Evolutionary conservation across 2,329 filamentous ascomycete species (phyloP), one percentile per base, ranked within the genome.

Genomic region (Claviceps sorghi): DNA sequence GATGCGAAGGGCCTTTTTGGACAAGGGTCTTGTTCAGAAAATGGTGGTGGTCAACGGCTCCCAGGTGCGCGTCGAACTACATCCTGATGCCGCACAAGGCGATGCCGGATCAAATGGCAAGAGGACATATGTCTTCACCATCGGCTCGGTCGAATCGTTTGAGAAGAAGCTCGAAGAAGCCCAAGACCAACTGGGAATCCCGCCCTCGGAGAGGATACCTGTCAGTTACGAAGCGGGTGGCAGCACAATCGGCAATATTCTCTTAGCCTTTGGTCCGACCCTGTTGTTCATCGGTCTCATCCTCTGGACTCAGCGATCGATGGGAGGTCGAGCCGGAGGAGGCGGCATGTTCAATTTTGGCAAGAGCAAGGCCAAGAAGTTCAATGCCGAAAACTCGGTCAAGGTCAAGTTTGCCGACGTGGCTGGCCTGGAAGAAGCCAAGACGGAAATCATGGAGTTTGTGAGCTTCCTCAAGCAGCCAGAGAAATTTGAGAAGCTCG

Each of bases 391-490:
- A 73, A 88, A 87, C 11, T 88, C 93, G 53, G 80, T 98, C 72
- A 95, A 95, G 72, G 90, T 94, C 68, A 97, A 96, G 69, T 98
- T 98, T 66, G 76, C 87, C 47, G 93, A 98, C 65, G 93, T 98
- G 44, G 93, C 93, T 43, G 93, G 93, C 59, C 91, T 97, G 83
- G 93, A 98, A 66, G 93, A 98, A 71, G 93, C 93, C 53, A 98
- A 98, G 77, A 76, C 83, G 53, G 93, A 98, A 70, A 98, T 98
- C 60, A 96, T 97, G 89, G 93, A 98, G 69, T 98, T 98, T 62
- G 93, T 98, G 59, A 90, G 86, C 65, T 98, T 98, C 75, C 72
- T 98, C 57, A 91, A 96, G 74, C 86, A 93, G 62, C 93, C 93
- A 0, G 86, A 88, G 61, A 83, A 86, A 58, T 98, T 95, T 71